Conservation (phyloP, 2,329 filamentous ascomycete species). For the Cordyceps cateniannulata region DNA sequence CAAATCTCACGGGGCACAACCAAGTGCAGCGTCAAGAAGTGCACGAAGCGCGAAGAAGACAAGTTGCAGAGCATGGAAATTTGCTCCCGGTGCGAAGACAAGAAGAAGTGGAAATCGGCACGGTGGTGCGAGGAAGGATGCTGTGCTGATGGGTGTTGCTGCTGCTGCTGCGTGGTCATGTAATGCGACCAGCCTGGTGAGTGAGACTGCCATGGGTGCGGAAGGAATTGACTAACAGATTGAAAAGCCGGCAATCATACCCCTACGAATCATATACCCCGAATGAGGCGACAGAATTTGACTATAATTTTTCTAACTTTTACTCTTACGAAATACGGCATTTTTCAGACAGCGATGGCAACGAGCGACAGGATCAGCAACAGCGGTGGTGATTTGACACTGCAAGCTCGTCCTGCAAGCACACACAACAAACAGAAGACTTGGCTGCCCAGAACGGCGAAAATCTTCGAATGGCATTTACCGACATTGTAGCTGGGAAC, state of each 20-base stretch:
- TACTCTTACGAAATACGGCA: background rate
- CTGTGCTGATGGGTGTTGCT: conserved; percentile 14
- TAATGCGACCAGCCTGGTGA: conserved; percentile 1
- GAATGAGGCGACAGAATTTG: background rate
- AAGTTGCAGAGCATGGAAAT: conserved; percentile 24
- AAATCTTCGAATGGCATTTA: background rate
- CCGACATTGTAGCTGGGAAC: background rate
- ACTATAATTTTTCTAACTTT: background rate
- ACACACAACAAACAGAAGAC: background rate
- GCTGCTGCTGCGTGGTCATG: conserved; percentile 7
- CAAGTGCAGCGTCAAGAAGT: conserved; percentile 26
- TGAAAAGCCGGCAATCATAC: background rate
- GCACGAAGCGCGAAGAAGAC: conserved; percentile 25
- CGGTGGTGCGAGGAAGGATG: conserved; percentile 32
- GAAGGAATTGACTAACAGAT: background rate
- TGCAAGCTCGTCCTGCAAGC: background rate
- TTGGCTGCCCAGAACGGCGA: background rate
- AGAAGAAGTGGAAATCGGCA: conserved; percentile 24
- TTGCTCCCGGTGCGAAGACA: conserved; percentile 29
- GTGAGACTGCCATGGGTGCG: background rate
- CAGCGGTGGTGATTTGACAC: background rate
- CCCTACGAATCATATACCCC: background rate
- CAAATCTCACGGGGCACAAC: conserved; percentile 29
- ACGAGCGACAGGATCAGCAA: background rate
- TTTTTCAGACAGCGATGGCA: background rate